Conservation (phyloP, 2,329 filamentous ascomycete genomes). For the Aureobasidium sp. region DNA sequence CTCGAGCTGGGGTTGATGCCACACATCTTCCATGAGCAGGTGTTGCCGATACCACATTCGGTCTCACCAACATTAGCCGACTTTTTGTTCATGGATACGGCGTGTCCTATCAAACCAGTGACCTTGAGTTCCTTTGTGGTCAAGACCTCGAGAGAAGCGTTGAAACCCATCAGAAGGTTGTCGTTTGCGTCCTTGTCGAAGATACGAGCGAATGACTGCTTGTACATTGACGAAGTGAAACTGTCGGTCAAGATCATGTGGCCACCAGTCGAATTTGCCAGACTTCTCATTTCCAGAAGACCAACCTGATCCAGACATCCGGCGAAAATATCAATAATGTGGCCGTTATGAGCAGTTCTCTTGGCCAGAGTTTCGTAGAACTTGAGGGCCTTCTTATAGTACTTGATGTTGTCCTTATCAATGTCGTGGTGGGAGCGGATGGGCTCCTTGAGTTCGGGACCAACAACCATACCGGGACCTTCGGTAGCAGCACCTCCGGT, state of each 20-base stretch:
- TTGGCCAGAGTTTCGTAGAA: constrained; percentile 95
- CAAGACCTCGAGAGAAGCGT: constrained; percentile 87
- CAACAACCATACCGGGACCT: constrained; percentile 93
- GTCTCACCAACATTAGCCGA: constrained; percentile 95
- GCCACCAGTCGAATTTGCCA: constrained; percentile 91
- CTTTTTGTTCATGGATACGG: constrained; percentile 95
- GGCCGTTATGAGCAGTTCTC: constrained; percentile 89
- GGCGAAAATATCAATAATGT: constrained; percentile 95
- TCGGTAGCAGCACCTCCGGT: constrained; percentile 91
- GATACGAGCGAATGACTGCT: constrained; percentile 92
- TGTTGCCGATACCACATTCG: constrained; percentile 96
- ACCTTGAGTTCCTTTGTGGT: constrained; percentile 98
- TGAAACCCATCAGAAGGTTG: constrained; percentile 96
- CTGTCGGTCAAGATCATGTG: constrained; percentile 98
- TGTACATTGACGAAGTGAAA: constrained; percentile 99
- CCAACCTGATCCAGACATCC: constrained; percentile 97
- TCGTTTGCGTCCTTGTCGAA: constrained; percentile 96
- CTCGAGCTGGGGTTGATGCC: constrained; percentile 90
- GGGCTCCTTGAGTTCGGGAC: constrained; percentile 88
- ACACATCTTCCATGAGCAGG: constrained; percentile 99
- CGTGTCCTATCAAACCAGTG: constrained; percentile 92
- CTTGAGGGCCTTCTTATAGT: constrained; percentile 98
- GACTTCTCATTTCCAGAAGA: constrained; percentile 93
- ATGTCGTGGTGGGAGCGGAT: constrained; percentile 99
- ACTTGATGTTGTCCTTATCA: constrained; percentile 97